Evolutionary conservation across 2,329 filamentous ascomycete species (phyloP).

Genomic region (Pseudohalonectria lignicola): DNA sequence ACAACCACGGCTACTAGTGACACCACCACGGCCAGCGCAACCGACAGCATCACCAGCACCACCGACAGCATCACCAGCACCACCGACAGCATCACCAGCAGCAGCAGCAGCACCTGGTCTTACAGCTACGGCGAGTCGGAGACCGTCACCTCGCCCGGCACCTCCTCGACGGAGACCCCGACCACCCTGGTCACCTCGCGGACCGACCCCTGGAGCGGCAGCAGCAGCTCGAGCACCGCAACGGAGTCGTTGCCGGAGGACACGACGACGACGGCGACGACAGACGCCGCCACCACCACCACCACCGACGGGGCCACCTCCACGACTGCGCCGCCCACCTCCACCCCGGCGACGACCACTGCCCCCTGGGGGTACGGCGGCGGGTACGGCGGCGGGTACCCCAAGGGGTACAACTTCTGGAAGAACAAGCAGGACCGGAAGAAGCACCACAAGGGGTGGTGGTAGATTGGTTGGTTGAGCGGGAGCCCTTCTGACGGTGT

Average conservation of each 20-base stretch:
- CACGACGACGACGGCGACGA: neutral
- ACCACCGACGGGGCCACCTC: neutral
- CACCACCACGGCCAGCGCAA: neutral
- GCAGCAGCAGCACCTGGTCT: neutral
- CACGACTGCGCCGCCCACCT: neutral
- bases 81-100: neutral
- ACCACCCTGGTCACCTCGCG: conserved; percentile 1
- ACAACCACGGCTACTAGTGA: neutral
- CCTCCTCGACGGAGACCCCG: neutral
- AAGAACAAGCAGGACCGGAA: neutral
- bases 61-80: neutral
- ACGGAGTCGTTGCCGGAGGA: neutral
- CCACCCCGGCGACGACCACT: neutral
- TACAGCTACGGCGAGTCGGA: neutral
- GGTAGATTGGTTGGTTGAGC: too few relatives aligned
- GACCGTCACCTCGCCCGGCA: neutral
- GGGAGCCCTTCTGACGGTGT: too few relatives aligned
- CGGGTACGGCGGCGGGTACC: neutral
- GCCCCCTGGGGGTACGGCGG: neutral
- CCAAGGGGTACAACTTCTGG: neutral
- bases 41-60: neutral
- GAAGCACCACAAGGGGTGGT: neutral
- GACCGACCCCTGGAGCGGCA: neutral
- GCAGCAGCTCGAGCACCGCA: neutral
- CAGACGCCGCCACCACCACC: neutral